Base-by-base conservation (phyloP, 345 rosid species). In the Zanthoxylum bungeanum region DNA sequence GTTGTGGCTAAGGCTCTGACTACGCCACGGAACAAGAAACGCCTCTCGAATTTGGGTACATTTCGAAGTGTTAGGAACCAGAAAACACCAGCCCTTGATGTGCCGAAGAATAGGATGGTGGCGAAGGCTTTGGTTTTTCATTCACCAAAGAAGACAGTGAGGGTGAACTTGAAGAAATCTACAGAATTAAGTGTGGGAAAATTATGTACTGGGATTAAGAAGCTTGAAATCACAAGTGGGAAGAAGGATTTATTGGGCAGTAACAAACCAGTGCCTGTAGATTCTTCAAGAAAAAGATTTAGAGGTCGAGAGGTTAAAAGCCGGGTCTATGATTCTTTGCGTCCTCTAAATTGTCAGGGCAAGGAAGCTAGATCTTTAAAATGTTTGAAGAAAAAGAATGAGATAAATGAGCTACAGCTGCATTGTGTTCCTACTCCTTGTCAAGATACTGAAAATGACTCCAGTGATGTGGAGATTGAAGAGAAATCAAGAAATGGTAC, bases 301-400 rank as follows among this genome's bases (percentile, higher is more conserved):
- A 79, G 83, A 79, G 85, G 81, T 52, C 77, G 97, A 62, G 94
- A 89, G 82, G 96, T 93, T 75, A 93, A 89, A 72, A 93, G 99
- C 83, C 82, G 99, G 78, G 97, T 91, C 53, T 93, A 75, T 82
- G 94, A 91, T 83, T 87, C 86, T 4, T 37, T 87, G 65, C 70
- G 34, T 62, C 64, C 80, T 50, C 79, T 75, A 64, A 88, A 72
- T 37, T 67, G 71, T 68, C 86, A 76, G 52, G 73, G 19, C 25
- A 76, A 66, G 37, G 84, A 74, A 57, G 60, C 66, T 55, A 81
- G 76, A 68, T 66, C 79, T 80, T 46, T 67, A 14, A 78, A 55
- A 76, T 56, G 68, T 76, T 66, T 79, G 76, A 85, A 81, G 78
- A 70, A 55, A 60, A 85, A 46, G 75, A 78, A 62, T 21, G 70